Evolutionary conservation across 176 grass and related monocot species (phyloP).

Genomic region (Stipa capillata): DNA sequence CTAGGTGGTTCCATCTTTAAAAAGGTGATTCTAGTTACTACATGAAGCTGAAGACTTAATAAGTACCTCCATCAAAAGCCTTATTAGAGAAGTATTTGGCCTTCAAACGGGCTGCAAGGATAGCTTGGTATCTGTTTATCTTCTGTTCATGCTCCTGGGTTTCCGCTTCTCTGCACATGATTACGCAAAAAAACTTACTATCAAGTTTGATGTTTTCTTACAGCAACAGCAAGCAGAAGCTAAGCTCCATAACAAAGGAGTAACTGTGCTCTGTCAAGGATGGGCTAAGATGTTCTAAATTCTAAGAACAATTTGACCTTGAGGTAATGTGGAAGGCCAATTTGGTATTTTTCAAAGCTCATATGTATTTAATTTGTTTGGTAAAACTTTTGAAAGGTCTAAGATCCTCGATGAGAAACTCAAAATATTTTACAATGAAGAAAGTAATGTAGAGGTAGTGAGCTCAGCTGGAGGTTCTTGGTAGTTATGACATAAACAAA

Average conservation of each 20-base stretch:
- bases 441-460: not conserved
- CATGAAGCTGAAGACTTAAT: not conserved
- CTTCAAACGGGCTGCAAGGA: slow-evolving; percentile 50
- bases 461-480: not conserved
- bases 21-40: not conserved
- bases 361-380: not conserved
- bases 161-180: slow-evolving; percentile 35
- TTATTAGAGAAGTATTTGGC: slow-evolving; percentile 71
- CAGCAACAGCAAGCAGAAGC: slow-evolving; percentile 3
- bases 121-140: slow-evolving; percentile 43
- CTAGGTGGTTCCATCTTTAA: not conserved
- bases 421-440: not conserved
- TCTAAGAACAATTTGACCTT: not conserved
- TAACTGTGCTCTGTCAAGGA: slow-evolving; percentile 1
- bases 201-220: not conserved
- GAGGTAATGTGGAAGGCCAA: not conserved
- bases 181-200: not conserved
- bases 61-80: slow-evolving; percentile 51
- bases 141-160: slow-evolving; percentile 39
- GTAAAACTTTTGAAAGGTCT: not conserved
- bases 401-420: not conserved
- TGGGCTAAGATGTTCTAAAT: slow-evolving; percentile 11
- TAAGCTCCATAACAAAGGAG: slow-evolving; percentile 8
- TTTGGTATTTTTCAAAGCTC: not conserved
- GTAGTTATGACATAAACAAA: not conserved